Conservation (phyloP, 176 grass and related monocot species). For the Carex kokanica region DNA sequence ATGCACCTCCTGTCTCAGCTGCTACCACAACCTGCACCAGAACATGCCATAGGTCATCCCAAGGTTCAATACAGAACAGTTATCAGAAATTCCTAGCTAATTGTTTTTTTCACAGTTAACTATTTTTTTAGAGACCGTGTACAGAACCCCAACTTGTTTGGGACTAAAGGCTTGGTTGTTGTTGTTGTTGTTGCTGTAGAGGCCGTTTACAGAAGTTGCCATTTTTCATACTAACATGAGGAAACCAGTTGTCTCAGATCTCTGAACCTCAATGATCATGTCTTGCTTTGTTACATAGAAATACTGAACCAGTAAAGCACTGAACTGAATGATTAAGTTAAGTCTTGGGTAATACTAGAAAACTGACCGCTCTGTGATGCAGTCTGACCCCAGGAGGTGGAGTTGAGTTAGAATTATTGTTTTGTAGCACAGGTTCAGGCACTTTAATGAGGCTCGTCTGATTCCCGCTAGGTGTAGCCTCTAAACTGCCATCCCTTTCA, state of each 20-base stretch:
- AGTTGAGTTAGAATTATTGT: constrained; percentile 38
- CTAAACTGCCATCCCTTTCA: constrained; percentile 51
- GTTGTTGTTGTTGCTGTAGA: not conserved
- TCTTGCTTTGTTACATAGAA: not conserved
- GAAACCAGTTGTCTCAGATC: not conserved
- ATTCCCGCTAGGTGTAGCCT: constrained; percentile 53
- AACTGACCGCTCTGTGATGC: constrained; percentile 98
- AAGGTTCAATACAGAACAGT: constrained; percentile 20
- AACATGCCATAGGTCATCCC: not conserved
- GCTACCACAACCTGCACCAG: constrained; percentile 81
- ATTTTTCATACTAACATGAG: not conserved
- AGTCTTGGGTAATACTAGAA: not conserved
- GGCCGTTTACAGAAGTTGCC: not conserved
- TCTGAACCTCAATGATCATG: not conserved
- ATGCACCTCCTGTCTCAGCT: constrained; percentile 89
- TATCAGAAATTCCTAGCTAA: not conserved
- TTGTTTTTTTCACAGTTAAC: not conserved
- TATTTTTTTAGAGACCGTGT: not conserved
- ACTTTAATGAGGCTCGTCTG: constrained; percentile 71
- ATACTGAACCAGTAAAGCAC: not conserved
- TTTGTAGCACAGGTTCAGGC: constrained; percentile 47
- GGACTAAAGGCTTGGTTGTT: too few relatives aligned
- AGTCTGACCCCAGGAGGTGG: constrained; percentile 77
- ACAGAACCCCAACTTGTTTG: not conserved
- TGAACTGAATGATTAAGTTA: not conserved